Evolutionary conservation across 2,329 filamentous ascomycete genomes (phyloP), one percentile per base, ranked within the genome.

Genomic region (Cadophora malorum): DNA sequence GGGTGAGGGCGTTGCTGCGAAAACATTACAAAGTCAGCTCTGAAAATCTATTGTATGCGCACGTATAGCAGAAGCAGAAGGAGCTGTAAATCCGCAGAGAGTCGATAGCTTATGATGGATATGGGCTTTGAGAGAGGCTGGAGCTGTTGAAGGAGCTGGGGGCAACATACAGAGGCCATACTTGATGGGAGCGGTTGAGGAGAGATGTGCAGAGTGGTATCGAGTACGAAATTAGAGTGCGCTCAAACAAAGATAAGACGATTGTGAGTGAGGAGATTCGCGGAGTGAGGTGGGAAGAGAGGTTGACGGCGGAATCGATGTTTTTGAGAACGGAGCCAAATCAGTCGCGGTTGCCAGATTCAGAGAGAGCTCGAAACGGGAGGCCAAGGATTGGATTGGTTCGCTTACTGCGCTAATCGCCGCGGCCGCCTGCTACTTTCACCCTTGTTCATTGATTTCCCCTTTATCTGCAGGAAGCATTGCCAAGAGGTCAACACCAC

Each of bases 1-100:
- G 70, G 62, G 69, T 78, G 74, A 61, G 76, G 74, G 68, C 77
- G 77, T 76, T 78, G 77, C 77, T 79, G 70, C 58, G 66, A 68
- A 19, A 60, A 66, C 35, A 68, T 56, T 55, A 14, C 45, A 67
- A 55, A 25, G 66, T 77, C 62, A 76, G 75, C 71, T 72, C 65
- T 62, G 49, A 53, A 41, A 31, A 49, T 52, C 10, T 56, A 62
- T 35, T 33, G 45, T 50, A 59, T 28, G 62, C 66, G 14, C 47
- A 58, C 52, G 35, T 31, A 33, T 6, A 56, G 25, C 28, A 64
- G 65, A 35, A 25, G 28, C n/a, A 25, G 3, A 5, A n/a, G 31
- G 8, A 16, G 8, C 35, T 65, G 50, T 47, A 58, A 50, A 21
- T 53, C 7, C 9, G 33, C 23, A 16, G 7, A 56, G 25, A 31